These are phyloP conservation scores for Eimeria sp. DNA, from an alignment of 169 alveolate species.

Conservation along the genomic window DNA sequence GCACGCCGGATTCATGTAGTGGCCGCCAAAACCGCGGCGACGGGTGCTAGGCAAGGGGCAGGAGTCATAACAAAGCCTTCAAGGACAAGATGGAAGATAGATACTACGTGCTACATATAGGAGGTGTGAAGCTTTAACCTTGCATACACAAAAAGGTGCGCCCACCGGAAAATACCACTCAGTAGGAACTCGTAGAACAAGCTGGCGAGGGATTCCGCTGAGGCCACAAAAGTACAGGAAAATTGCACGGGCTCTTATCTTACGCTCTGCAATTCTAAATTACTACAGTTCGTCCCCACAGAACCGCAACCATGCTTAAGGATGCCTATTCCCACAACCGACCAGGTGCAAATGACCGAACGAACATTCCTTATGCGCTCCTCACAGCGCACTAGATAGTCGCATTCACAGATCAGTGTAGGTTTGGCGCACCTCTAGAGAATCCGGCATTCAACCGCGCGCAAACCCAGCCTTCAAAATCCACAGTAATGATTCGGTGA, in stretches of 20 bases:
- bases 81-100: neutral
- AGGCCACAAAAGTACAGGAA: neutral
- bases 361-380: neutral
- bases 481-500: slow-evolving; percentile 62
- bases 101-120: neutral
- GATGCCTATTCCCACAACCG: neutral
- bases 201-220: slow-evolving; percentile 69
- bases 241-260: neutral
- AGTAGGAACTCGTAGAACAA: slow-evolving; percentile 48
- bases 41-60: neutral
- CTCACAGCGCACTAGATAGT: neutral
- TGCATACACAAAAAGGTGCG: neutral
- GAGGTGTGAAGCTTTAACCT: neutral
- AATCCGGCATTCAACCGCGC: slow-evolving; percentile 74
- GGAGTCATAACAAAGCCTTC: neutral
- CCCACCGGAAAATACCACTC: slow-evolving; percentile 67
- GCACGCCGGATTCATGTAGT: neutral
- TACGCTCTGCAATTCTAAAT: neutral
- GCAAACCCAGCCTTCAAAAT: slow-evolving; percentile 60
- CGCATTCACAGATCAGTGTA: neutral
- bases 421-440: slow-evolving; percentile 23
- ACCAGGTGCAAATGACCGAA: neutral
- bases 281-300: neutral
- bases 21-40: neutral
- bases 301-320: neutral